Evolutionary conservation across 495 filamentous ascomycete genomes (phyloP).

Genomic region (Penicillium robsamsonii): DNA sequence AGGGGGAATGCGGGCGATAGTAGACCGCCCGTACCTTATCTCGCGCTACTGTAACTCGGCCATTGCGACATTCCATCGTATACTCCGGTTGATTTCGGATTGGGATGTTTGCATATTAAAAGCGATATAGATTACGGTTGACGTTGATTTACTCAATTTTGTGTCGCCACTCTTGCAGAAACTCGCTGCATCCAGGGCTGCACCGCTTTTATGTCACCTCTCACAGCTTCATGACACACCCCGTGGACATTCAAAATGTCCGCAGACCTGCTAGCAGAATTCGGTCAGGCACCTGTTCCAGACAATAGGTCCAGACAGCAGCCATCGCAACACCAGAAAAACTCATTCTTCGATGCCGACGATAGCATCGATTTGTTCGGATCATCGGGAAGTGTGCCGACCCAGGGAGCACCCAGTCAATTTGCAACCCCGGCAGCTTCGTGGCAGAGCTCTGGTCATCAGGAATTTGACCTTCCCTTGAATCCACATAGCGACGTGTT

Average conservation of each 20-base stretch:
- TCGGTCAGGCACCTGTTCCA: conserved; percentile 45
- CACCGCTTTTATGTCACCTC: neutral
- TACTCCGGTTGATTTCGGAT: neutral
- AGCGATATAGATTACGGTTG: neutral
- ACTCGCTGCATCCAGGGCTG: neutral
- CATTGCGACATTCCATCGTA: conserved; percentile 15
- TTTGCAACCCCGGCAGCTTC: conserved; percentile 3
- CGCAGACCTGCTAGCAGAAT: conserved; percentile 70
- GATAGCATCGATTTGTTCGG: conserved; percentile 21
- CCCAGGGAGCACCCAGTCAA: conserved; percentile 4
- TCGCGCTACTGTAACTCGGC: conserved; percentile 13
- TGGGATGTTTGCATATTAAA: neutral
- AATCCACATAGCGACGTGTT: conserved; percentile 37
- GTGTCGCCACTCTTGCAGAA: neutral
- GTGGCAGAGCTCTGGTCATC: conserved; percentile 14
- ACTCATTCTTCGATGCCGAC: conserved; percentile 30
- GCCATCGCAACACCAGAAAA: conserved; percentile 13
- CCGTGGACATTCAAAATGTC: conserved; percentile 56
- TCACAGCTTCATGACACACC: conserved; percentile 12
- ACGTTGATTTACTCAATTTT: neutral
- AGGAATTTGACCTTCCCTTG: conserved; percentile 21
- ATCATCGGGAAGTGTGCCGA: conserved; percentile 5
- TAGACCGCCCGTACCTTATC: conserved; percentile 26
- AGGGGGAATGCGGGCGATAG: conserved; percentile 20
- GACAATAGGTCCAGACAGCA: conserved; percentile 17